A percentile compares a stretch with the other conserved stretches of the same genome.
Evolutionary conservation across 2,329 filamentous ascomycete genomes (phyloP).

Genomic region (Nigrospora oryzae): DNA sequence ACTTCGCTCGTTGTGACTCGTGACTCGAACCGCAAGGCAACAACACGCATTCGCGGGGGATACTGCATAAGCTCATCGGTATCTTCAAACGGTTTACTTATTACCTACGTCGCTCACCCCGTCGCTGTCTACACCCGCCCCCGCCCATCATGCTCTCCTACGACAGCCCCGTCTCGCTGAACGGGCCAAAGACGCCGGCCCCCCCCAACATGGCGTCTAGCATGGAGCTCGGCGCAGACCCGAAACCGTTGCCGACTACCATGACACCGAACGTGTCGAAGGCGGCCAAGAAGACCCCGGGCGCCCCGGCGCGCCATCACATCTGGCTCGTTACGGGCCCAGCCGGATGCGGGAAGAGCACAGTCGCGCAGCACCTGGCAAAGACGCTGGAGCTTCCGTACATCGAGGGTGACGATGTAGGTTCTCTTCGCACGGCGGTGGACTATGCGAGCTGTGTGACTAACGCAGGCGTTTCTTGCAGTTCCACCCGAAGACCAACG

Average conservation of each 20-base stretch:
- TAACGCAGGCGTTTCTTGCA: slow-evolving; percentile 17
- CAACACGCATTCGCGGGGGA: no score
- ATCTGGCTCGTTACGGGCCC: slow-evolving; percentile 77
- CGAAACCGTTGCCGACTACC: slow-evolving; percentile 20
- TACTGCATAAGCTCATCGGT: no score
- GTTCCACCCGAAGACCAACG: slow-evolving; percentile 72
- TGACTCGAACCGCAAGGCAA: no score
- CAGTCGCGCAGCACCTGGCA: slow-evolving; percentile 59
- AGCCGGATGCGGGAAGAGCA: slow-evolving; percentile 73
- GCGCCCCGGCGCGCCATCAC: slow-evolving; percentile 43
- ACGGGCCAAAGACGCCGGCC: slow-evolving; percentile 25
- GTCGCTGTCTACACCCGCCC: no score
- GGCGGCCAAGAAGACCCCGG: slow-evolving; percentile 15
- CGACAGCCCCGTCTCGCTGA: slow-evolving; percentile 35
- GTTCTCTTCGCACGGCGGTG: slow-evolving; percentile 20
- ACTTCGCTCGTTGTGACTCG: no score
- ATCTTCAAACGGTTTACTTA: no score
- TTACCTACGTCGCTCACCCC: no score
- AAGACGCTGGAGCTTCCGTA: slow-evolving; percentile 57
- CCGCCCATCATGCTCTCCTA: slow-evolving; percentile 37
- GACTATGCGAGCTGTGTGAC: background rate
- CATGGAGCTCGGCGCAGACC: slow-evolving; percentile 16
- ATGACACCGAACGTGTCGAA: slow-evolving; percentile 19
- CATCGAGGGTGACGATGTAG: slow-evolving; percentile 71
- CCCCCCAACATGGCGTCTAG: slow-evolving; percentile 18